These are phyloP conservation scores for Metroxylon sagu DNA, from an alignment of 176 grass and related monocot genomes.

Conservation along the genomic window DNA sequence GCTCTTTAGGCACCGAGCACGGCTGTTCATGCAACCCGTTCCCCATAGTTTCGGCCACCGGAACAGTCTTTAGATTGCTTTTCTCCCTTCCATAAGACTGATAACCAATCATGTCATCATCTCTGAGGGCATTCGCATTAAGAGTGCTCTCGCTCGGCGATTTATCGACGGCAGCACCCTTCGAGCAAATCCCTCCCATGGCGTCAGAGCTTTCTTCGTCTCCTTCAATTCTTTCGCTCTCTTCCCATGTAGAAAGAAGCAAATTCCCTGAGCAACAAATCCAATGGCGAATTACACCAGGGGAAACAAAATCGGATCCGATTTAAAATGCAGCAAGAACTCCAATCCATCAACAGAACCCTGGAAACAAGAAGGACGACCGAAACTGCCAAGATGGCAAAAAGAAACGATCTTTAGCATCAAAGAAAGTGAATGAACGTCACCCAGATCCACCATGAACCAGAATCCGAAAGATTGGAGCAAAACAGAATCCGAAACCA, in stretches of 20 bases:
- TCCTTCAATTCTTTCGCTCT: constrained; percentile 11
- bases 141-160: constrained; percentile 12
- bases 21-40: neutral
- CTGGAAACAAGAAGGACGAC: neutral
- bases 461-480: no score
- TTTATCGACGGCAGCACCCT: neutral
- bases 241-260: neutral
- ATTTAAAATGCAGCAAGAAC: neutral
- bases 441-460: no score
- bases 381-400: neutral
- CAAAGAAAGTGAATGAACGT: neutral
- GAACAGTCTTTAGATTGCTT: neutral
- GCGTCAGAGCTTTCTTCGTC: neutral
- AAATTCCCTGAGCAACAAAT: neutral
- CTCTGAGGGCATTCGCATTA: neutral
- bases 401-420: neutral
- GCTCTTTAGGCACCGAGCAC: neutral
- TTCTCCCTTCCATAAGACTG: neutral
- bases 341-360: neutral
- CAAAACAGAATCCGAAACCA: no score
- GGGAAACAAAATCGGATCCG: neutral
- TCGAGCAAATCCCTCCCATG: constrained; percentile 19
- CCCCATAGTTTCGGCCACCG: constrained; percentile 3
- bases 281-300: neutral
- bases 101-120: neutral